phyloP scores from a whole-genome alignment of 768 basidiomycete genomes.

The Boletus bicolor region DNA sequence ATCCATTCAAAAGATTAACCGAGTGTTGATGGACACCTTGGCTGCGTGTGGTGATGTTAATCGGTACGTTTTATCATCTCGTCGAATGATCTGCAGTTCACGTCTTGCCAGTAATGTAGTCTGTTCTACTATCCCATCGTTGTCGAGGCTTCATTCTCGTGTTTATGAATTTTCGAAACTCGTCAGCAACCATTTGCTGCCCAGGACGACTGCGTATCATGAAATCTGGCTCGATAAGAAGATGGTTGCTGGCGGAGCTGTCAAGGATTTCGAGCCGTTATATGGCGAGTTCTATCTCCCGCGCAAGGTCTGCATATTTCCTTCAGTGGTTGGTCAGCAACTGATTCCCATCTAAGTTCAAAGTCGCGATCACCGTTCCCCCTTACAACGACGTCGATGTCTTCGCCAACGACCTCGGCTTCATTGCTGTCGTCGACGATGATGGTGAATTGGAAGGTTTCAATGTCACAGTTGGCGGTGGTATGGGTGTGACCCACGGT shows the following conservation, averaged over 20 bases:
- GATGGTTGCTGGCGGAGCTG: conserved; percentile 87
- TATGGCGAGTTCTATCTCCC: conserved; percentile 98
- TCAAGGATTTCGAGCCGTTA: conserved; percentile 94
- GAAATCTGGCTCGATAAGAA: conserved; percentile 99
- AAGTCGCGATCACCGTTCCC: conserved; percentile 94
- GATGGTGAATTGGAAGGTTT: conserved; percentile 82
- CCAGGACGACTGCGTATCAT: conserved; percentile 90
- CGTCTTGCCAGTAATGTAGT: conserved; percentile 68
- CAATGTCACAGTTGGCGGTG: conserved; percentile 92
- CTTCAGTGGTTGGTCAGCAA: not conserved
- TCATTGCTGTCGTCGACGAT: conserved; percentile 86
- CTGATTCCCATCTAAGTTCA: conserved; percentile 60
- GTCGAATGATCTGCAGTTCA: conserved; percentile 4
- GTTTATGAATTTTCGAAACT: conserved; percentile 82
- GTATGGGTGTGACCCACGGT: conserved; percentile 99
- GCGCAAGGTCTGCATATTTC: conserved; percentile 64
- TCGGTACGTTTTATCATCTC: conserved; percentile 45
- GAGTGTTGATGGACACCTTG: conserved; percentile 85
- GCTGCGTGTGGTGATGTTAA: conserved; percentile 99
- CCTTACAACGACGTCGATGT: conserved; percentile 96
- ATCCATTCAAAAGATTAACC: conserved; percentile 95
- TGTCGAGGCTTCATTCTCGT: conserved; percentile 81
- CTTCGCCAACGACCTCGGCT: conserved; percentile 93
- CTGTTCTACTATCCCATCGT: conserved; percentile 84
- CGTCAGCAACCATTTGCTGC: conserved; percentile 83